Evolutionary conservation across 192 early-diverging fungal species (phyloP), one percentile per base, ranked within the genome.

Genomic region (Backusella mclennaniae): DNA sequence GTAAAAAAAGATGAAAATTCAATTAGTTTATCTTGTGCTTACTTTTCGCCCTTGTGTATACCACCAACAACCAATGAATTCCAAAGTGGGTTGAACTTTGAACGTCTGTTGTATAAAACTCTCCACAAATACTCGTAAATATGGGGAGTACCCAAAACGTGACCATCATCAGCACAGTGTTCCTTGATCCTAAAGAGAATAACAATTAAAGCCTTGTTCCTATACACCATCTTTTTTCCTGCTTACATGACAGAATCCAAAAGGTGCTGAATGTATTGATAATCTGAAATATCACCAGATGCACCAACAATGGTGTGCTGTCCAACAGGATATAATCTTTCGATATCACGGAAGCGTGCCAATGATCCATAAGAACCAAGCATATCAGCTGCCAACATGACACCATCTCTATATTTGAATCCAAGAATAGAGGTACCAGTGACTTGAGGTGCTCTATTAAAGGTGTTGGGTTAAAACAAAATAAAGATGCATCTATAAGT

Each of bases 381-480:
- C 78, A 92, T 96, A 82, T 99, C 98, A 14, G 96, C 94, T 7
- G 95, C 95, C 83, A 99, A 89, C 93, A 99, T 97, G 42, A 99
- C 89, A 71, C 98, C 98, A 76, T 97, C 96, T 82, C 96, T 97
- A 90, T 94, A 99, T 86, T 95, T 94, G 81, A 99, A 87, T 53
- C 90, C 98, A 49, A 99, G 78, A 35, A 98, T 94, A 42, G 96
- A 97, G 9, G 96, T 96, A 77, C 96, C 96, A 19, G 95, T 97
- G 19, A 99, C 93, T 39, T 96, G 87, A 23, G 97, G 97, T 77
- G 85, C 80, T 81, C 92, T 90, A 76, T 70, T 21, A 67, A 73
- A 33, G 4, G n/a, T 0, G 17, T 29, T 52, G 12, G 52, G 19
- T 38, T 73, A 67, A 39, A 39, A 12, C 38, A 39, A 8, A 39